These are phyloP conservation scores for Phylloporus sp. DNA, from an alignment of 768 basidiomycete genomes.

Conservation along the genomic window DNA sequence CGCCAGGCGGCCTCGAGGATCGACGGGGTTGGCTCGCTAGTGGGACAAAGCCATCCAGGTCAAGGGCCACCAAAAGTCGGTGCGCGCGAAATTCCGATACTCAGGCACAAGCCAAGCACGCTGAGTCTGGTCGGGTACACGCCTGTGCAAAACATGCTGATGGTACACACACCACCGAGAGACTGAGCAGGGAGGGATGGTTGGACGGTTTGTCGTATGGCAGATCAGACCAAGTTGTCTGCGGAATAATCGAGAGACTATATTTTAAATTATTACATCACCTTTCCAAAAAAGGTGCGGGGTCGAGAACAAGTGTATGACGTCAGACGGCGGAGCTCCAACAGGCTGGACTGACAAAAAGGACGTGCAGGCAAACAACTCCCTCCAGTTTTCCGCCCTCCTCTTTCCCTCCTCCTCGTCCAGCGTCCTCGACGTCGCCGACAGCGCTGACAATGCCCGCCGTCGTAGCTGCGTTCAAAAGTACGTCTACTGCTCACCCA, in stretches of 20 bases:
- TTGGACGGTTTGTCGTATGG: no score
- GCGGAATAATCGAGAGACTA: no score
- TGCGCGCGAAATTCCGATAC: conserved; percentile 39
- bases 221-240: no score
- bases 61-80: conserved; percentile 44
- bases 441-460: conserved; percentile 48
- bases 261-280: not conserved
- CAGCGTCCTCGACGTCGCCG: conserved; percentile 3
- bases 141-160: conserved; percentile 67
- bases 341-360: conserved; percentile 29
- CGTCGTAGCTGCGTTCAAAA: conserved; percentile 87
- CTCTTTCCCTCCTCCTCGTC: not conserved
- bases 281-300: conserved; percentile 10
- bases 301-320: conserved; percentile 18
- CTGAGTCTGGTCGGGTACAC: conserved; percentile 66
- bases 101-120: conserved; percentile 51
- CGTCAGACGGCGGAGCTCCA: conserved; percentile 34
- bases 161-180: conserved; percentile 61
- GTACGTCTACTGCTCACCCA: conserved; percentile 36
- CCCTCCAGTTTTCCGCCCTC: conserved; percentile 2
- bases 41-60: conserved; percentile 33
- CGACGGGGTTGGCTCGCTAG: conserved; percentile 20
- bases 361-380: conserved; percentile 18
- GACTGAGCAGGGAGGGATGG: conserved; percentile 40
- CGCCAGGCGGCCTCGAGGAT: conserved; percentile 27